Evolutionary conservation across 2,329 filamentous ascomycete species (phyloP), one percentile per base, ranked within the genome.

Genomic region (Aspergillus japonicus): DNA sequence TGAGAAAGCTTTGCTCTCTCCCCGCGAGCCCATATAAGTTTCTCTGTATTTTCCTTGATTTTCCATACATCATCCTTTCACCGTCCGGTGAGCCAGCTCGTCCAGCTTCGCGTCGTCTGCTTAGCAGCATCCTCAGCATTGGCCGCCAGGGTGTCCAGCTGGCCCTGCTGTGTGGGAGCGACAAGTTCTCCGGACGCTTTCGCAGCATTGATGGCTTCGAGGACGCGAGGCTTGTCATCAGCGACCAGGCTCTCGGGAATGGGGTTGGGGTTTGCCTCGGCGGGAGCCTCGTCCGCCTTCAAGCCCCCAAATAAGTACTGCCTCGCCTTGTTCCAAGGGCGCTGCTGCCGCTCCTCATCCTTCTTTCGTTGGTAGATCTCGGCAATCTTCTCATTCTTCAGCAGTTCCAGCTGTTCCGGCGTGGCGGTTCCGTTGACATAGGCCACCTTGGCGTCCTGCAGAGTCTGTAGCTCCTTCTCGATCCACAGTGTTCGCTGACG

Each of bases 401-500:
- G 57, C 23, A 82, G 61, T 62, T 81, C 73, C 52, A 81, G 58
- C 59, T 80, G 76, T 59, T 79, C 76, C 24, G 70, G 33, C 7
- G 73, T 76, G 5, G 78, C 74, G 19, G 70, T 71, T 42, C 79
- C 77, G 29, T 69, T 68, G 42, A 77, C 69, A 57, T 73, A 76
- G n/a, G 78, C 78, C 50, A 71, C 64, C 50, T 74, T 72, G n/a
- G 79, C 79, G 16, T 77, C 71, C 44, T 77, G 71, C n/a, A 81
- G 70, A 24, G 68, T 70, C 63, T 75, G 70, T 54, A 80, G 60
- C 66, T 81, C 77, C 51, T 70, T 73, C 68, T 87, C 82, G 63
- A 87, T 81, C 80, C 82, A 90, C 63, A 88, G 84, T 42, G 80
- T 80, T 58, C 83, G 80, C 77, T 88, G 87, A 60, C 83, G 81